Base-by-base conservation (phyloP, 1,139 yeast genomes). In the Geotrichum macrosporum region DNA sequence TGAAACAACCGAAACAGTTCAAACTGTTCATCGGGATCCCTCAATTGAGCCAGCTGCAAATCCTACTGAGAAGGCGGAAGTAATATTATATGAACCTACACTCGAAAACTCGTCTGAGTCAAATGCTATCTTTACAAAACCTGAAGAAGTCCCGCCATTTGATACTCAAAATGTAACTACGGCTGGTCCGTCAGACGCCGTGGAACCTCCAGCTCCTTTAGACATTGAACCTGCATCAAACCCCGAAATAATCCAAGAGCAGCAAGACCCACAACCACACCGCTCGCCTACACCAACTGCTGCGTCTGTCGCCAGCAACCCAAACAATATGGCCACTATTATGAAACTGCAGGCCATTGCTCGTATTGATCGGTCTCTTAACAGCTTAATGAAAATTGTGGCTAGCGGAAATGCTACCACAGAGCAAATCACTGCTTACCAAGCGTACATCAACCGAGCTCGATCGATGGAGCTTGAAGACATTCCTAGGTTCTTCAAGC, bases 301-400 rank as follows among this genome's bases (percentile, higher is more conserved):
- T 21, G 43, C 43, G 13, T 44, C 50, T 8, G 44, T 44, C 10
- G 43, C 53, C 35, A 49, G 50, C 10, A 49, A 50, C 52, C 58
- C 53, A 8, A 86, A 81, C 45, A 82, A 84, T 60, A 81, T 82
- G 44, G 77, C 83, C 47, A 86, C 88, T 84, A 86, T 89, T 54
- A 77, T 81, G 5, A 85, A 88, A 58, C 73, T 89, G 56, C 88
- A 88, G 56, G 73, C 83, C 2, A 80, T 89, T 64, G 96, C 96
- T 0, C 74, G 84, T 39, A 72, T 75, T 3, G 94, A 88, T 57
- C 73, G 77, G 1, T 74, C 80, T 5, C 66, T 89, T 44, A 82
- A 80, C 55, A 68, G 75, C 2, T 67, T 89, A 46, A 87, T 89
- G 96, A 79, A 81, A 53, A 75, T 74, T 5, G 95, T 89, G 1